phyloP scores from a whole-genome alignment of 2,329 filamentous ascomycete genomes.

The Fusarium duplospermum region DNA sequence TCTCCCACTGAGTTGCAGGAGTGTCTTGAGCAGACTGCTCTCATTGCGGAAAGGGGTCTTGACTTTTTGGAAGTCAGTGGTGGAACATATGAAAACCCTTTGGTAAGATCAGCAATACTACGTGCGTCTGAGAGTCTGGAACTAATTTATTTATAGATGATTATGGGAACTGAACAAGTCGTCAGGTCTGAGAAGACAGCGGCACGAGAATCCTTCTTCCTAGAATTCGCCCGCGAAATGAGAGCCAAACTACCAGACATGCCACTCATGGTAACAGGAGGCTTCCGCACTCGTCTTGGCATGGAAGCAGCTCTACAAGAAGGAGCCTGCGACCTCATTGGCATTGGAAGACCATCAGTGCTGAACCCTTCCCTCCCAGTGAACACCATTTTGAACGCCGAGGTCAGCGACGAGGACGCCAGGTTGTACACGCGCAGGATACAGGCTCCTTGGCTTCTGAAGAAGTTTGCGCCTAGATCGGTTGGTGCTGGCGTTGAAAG shows the following conservation, averaged over 20 bases:
- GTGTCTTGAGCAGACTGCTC: conserved; percentile 67
- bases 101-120: too few relatives aligned
- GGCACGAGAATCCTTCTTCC: conserved; percentile 74
- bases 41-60: conserved; percentile 61
- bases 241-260: conserved; percentile 57
- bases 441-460: conserved; percentile 28
- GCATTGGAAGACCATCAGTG: conserved; percentile 53
- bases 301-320: conserved; percentile 55
- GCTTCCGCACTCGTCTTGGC: conserved; percentile 64
- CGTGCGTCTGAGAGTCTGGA: too few relatives aligned
- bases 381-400: conserved; percentile 29
- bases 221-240: conserved; percentile 70
- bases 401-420: conserved; percentile 27
- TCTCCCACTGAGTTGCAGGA: conserved; percentile 56
- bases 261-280: conserved; percentile 70
- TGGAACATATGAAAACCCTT: conserved; percentile 66
- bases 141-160: conserved; percentile 46
- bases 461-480: conserved; percentile 22
- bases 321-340: conserved; percentile 56
- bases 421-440: conserved; percentile 20
- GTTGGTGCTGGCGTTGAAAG: conserved; percentile 35
- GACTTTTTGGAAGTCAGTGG: conserved; percentile 78
- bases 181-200: conserved; percentile 52
- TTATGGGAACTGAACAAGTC: conserved; percentile 35
- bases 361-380: conserved; percentile 54